Evolutionary conservation across 768 basidiomycete species (phyloP), one percentile per base, ranked within the genome.

Genomic region (Naematelia encephala): DNA sequence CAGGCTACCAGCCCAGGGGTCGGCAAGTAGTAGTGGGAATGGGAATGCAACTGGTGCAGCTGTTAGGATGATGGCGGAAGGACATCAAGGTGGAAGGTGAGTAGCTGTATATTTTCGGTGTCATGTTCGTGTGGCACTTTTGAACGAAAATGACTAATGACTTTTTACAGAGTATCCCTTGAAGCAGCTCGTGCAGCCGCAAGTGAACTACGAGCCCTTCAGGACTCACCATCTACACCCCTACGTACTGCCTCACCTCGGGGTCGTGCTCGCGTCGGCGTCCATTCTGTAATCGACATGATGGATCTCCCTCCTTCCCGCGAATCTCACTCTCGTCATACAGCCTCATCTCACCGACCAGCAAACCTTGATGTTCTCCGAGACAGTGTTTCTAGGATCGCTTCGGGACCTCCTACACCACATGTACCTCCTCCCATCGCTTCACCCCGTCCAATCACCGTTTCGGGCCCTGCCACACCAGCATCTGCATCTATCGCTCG

Each of bases 171-270:
- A 39, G 34, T 39, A 39, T 39, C 34, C 8, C 34, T 39, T 39
- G 46, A 66, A 55, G 61, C 59, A 55, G 48, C 43, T 56, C 19
- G 62, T 47, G 47, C 26, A 39, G 44, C 58, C 55, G 65, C 62
- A 56, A 66, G 65, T 61, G 48, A 52, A 39, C 42, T 39, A 53
- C 49, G 51, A 10, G 8, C 14, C 51, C 16, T 29, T 51, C 39
- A 48, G 47, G 56, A 16, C 19, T 16, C 51, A 22, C 22, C 48
- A 50, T 52, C 51, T 5, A 3, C 26, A 52, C 23, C 45, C 43
- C 21, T 26, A 23, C n/a, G 56, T 29, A 16, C 51, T 16, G 43
- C 19, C 29, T 43, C 26, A 39, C 34, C 34, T 16, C 34, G 34
- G 8, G 34, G 34, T 39, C 34, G 34, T 39, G 34, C 34, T 16